Percentiles rank a stretch among this genome's conserved stretches.
phyloP scores from a whole-genome alignment of 305 asterid genomes.

The Fraxinus latifolia region DNA sequence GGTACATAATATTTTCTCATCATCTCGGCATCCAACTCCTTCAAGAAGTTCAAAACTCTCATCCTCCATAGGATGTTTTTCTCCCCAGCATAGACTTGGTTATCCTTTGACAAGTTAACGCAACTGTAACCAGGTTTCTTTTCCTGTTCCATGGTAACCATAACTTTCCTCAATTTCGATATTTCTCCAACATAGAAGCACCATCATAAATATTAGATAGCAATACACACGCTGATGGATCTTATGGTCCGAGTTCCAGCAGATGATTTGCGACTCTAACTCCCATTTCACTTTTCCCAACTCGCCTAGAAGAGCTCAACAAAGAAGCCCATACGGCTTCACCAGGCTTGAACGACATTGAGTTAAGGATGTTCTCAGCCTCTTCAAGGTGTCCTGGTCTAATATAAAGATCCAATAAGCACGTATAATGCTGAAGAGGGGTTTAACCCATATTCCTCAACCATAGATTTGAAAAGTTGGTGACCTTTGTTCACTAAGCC shows the following conservation, averaged over 20 bases:
- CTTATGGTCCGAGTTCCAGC: conserved; percentile 46
- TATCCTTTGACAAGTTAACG: conserved; percentile 58
- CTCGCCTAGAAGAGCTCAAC: conserved; percentile 53
- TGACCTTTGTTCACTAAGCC: conserved; percentile 65
- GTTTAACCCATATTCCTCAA: conserved; percentile 44
- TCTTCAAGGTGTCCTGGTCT: conserved; percentile 61
- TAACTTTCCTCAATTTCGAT: conserved; percentile 47
- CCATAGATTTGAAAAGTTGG: conserved; percentile 62
- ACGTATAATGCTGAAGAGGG: conserved; percentile 76
- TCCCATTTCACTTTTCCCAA: conserved; percentile 44
- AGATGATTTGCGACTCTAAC: conserved; percentile 54
- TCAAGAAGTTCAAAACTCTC: conserved; percentile 37
- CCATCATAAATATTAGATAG: conserved; percentile 63
- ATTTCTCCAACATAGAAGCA: conserved; percentile 54
- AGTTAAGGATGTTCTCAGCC: conserved; percentile 52
- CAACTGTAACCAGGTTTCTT: conserved; percentile 76
- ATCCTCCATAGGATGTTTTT: conserved; percentile 46
- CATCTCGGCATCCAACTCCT: conserved; percentile 61
- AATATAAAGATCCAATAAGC: conserved; percentile 71
- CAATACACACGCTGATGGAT: conserved; percentile 53
- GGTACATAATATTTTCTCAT: conserved; percentile 67
- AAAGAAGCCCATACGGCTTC: conserved; percentile 73
- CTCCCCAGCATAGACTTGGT: conserved; percentile 64
- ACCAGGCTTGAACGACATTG: conserved; percentile 67
- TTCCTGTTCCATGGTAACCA: conserved; percentile 43